A percentile compares a stretch with the other conserved stretches of the same genome.
phyloP scores from a whole-genome alignment of 2,329 filamentous ascomycete genomes.

The Colletotrichum melonis region DNA sequence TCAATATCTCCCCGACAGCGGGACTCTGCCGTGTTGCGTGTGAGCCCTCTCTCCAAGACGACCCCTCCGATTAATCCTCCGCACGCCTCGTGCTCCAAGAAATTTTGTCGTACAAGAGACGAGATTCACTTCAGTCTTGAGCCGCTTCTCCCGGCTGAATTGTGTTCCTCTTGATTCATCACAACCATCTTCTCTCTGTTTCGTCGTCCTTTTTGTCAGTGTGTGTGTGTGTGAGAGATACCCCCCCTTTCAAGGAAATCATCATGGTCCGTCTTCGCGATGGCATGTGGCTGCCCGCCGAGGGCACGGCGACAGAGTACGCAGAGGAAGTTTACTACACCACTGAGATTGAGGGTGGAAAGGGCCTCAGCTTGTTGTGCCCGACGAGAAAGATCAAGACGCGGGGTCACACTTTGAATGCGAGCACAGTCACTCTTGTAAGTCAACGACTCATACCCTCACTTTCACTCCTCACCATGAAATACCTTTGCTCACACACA shows the following conservation, averaged over 20 bases:
- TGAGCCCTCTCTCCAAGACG: neutral
- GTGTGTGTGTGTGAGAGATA: slow-evolving; percentile 5
- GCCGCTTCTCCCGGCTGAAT: slow-evolving; percentile 1
- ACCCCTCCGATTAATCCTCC: slow-evolving; percentile 10
- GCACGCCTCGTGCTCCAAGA: slow-evolving; percentile 3
- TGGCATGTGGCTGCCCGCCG: slow-evolving; percentile 72
- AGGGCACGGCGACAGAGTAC: slow-evolving; percentile 71
- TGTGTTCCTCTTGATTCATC: neutral
- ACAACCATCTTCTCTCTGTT: neutral
- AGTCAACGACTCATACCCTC: neutral
- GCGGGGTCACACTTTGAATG: slow-evolving; percentile 67
- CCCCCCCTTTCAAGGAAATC: neutral
- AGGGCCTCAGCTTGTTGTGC: slow-evolving; percentile 65
- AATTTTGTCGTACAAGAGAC: slow-evolving; percentile 33
- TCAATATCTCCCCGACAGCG: slow-evolving; percentile 13
- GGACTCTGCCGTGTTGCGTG: slow-evolving; percentile 19
- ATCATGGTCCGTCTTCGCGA: slow-evolving; percentile 49
- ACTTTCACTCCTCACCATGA: neutral
- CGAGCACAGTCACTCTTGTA: slow-evolving; percentile 60
- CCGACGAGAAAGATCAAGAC: slow-evolving; percentile 64
- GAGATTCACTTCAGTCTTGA: slow-evolving; percentile 24
- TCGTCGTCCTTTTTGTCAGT: neutral
- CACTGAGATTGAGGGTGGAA: slow-evolving; percentile 56
- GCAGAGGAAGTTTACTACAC: slow-evolving; percentile 71
- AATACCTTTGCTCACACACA: slow-evolving; percentile 3